Evolutionary conservation across 129 eudicot species (phyloP).

Genomic region (Glebionis coronaria): DNA sequence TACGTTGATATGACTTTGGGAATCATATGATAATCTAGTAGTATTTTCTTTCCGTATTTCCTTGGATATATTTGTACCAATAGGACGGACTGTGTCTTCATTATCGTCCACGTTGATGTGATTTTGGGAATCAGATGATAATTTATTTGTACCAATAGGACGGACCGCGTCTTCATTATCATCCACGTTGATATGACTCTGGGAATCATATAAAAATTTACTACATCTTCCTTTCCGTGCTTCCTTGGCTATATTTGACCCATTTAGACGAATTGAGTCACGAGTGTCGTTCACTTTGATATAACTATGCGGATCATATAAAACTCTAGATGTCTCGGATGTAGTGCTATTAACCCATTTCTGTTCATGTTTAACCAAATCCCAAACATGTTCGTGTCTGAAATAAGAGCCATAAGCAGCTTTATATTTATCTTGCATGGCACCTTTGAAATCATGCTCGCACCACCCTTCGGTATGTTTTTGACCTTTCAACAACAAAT

Average conservation of each 20-base stretch:
- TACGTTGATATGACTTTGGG: neutral
- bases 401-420: no score
- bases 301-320: neutral
- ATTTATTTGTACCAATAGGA: neutral
- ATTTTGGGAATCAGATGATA: no score
- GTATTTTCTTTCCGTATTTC: neutral
- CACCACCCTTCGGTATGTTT: no score
- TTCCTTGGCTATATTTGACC: neutral
- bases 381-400: no score
- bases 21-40: neutral
- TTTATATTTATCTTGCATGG: no score
- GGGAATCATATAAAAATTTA: no score
- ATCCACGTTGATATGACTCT: neutral
- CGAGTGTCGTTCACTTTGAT: no score
- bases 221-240: neutral
- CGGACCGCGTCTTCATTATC: neutral
- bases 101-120: neutral
- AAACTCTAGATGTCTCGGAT: neutral
- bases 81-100: neutral
- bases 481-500: no score
- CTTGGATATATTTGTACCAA: neutral
- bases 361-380: no score
- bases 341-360: neutral
- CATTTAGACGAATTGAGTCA: no score
- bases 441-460: no score